phyloP scores from a whole-genome alignment of 2,329 filamentous ascomycete genomes.

The Hypoxylon sp. region DNA sequence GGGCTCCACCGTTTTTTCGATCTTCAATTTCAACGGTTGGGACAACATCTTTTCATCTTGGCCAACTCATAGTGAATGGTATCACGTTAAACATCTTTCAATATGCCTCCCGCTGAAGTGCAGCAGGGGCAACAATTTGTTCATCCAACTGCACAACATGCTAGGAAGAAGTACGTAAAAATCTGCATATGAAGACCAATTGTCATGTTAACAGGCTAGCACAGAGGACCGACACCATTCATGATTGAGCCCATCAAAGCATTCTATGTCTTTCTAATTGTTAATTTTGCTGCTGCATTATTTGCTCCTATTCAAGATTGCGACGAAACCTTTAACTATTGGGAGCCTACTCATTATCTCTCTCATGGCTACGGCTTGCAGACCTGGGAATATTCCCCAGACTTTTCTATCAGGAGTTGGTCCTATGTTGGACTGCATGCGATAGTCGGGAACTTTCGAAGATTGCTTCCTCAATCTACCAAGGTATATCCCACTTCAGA shows the following conservation, averaged over 20 bases:
- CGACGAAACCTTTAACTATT: slow-evolving; percentile 99
- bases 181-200: background rate
- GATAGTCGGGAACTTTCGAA: slow-evolving; percentile 70
- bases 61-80: too few relatives aligned
- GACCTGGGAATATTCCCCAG: slow-evolving; percentile 98
- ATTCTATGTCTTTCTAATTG: slow-evolving; percentile 81
- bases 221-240: slow-evolving; percentile 62
- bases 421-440: slow-evolving; percentile 86
- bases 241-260: slow-evolving; percentile 75
- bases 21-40: too few relatives aligned
- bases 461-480: slow-evolving; percentile 67
- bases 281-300: slow-evolving; percentile 78
- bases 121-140: slow-evolving; percentile 37
- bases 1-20: too few relatives aligned
- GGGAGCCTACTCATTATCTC: slow-evolving; percentile 96
- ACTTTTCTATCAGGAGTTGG: slow-evolving; percentile 96
- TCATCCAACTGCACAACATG: slow-evolving; percentile 45
- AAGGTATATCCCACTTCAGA: slow-evolving; percentile 55
- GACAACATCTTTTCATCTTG: too few relatives aligned
- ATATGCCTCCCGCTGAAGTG: slow-evolving; percentile 38
- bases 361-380: slow-evolving; percentile 92
- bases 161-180: slow-evolving; percentile 46
- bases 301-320: slow-evolving; percentile 96
- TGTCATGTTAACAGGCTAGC: slow-evolving; percentile 23
- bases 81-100: too few relatives aligned